Evolutionary conservation across 129 eudicot genomes (phyloP).

Genomic region (Lactuca saligna): DNA sequence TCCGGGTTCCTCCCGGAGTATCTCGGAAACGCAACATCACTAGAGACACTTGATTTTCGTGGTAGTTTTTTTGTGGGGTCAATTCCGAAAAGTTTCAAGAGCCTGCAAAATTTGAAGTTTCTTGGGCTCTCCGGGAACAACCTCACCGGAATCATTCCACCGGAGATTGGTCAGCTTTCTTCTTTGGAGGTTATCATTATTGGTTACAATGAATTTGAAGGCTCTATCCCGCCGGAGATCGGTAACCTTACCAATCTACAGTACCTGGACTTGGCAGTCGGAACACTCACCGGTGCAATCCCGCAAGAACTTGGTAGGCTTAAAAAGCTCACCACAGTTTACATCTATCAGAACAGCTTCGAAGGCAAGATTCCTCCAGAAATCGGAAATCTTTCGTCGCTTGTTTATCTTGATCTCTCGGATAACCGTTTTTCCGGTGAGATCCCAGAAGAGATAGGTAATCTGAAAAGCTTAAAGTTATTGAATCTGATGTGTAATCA

Average conservation of each 20-base stretch:
- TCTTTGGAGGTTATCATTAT: slow-evolving; percentile 70
- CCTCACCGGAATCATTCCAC: slow-evolving; percentile 68
- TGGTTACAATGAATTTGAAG: slow-evolving; percentile 76
- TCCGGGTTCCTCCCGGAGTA: slow-evolving; percentile 61
- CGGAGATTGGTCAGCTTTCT: slow-evolving; percentile 55
- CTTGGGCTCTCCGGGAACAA: slow-evolving; percentile 84
- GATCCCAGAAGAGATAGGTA: slow-evolving; percentile 61
- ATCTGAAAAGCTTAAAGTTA: slow-evolving; percentile 58
- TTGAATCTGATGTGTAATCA: slow-evolving; percentile 78
- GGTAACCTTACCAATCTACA: slow-evolving; percentile 66
- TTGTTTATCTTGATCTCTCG: slow-evolving; percentile 65
- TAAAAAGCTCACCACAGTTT: slow-evolving; percentile 59
- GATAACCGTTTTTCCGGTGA: slow-evolving; percentile 67
- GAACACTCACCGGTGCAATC: slow-evolving; percentile 57
- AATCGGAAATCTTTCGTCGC: slow-evolving; percentile 53
- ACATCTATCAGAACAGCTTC: slow-evolving; percentile 65
- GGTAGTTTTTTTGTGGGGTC: slow-evolving; percentile 76
- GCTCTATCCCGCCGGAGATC: slow-evolving; percentile 66
- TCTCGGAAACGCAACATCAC: slow-evolving; percentile 46
- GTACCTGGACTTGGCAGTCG: slow-evolving; percentile 83
- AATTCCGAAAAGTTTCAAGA: slow-evolving; percentile 52
- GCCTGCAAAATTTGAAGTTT: slow-evolving; percentile 59
- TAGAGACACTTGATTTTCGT: slow-evolving; percentile 64
- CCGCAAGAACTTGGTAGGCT: slow-evolving; percentile 71
- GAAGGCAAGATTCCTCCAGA: slow-evolving; percentile 61